Evolutionary conservation across 108 stramenopile genomes (phyloP).

Genomic region (Skeletonema tropicum): DNA sequence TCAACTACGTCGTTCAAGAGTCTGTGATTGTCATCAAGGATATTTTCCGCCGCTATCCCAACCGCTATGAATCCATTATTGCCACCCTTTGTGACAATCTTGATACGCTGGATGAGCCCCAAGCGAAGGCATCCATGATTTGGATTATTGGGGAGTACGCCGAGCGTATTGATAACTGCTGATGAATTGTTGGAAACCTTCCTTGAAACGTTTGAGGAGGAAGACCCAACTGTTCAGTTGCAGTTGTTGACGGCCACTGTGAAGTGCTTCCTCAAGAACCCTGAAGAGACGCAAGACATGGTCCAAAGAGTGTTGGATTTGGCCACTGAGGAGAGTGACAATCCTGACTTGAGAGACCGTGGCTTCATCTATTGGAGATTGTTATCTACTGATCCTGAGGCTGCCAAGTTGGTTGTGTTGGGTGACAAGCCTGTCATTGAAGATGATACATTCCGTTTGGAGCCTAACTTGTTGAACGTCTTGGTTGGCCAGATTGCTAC

Average conservation of each 20-base stretch:
- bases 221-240: constrained; percentile 95
- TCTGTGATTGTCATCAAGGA: constrained; percentile 99
- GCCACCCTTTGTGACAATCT: constrained; percentile 98
- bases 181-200: constrained; percentile 98
- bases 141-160: constrained; percentile 99
- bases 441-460: constrained; percentile 96
- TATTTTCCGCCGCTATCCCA: constrained; percentile 99
- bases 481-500: constrained; percentile 96
- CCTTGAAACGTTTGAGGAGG: constrained; percentile 96
- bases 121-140: constrained; percentile 98
- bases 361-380: constrained; percentile 99
- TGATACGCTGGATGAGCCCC: constrained; percentile 98
- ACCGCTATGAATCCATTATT: constrained; percentile 98
- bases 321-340: constrained; percentile 98
- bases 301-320: constrained; percentile 95
- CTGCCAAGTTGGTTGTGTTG: constrained; percentile 97
- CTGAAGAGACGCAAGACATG: constrained; percentile 98
- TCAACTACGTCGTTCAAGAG: constrained; percentile 99
- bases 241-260: constrained; percentile 98
- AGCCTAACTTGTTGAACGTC: constrained; percentile 90
- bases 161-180: constrained; percentile 98
- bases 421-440: constrained; percentile 98
- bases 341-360: constrained; percentile 98
- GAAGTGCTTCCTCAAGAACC: constrained; percentile 98
- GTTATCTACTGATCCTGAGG: constrained; percentile 95